These are phyloP conservation scores for Phlegmacium glaucopus DNA, from an alignment of 768 basidiomycete genomes.

Conservation along the genomic window DNA sequence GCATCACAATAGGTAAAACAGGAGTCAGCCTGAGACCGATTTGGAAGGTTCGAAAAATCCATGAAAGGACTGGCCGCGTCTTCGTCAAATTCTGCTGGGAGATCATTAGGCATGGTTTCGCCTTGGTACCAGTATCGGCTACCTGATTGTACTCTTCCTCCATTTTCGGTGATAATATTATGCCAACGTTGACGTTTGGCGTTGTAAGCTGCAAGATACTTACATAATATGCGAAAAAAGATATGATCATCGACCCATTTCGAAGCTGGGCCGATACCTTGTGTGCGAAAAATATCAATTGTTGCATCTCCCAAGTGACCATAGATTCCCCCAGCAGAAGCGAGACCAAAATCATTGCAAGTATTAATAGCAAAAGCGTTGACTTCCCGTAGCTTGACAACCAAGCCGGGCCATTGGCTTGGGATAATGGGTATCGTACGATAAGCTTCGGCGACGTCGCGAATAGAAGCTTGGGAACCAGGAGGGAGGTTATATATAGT, in stretches of 20 bases:
- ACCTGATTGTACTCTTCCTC: slow-evolving; percentile 6
- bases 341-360: too few relatives aligned
- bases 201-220: slow-evolving; percentile 25
- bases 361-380: too few relatives aligned
- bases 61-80: slow-evolving; percentile 13
- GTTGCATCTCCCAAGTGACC: too few relatives aligned
- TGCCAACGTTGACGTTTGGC: slow-evolving; percentile 4
- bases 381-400: slow-evolving; percentile 15
- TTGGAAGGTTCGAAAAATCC: slow-evolving; percentile 19
- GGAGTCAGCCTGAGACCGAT: neutral
- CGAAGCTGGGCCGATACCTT: slow-evolving; percentile 11
- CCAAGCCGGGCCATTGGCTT: slow-evolving; percentile 32
- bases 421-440: slow-evolving; percentile 25
- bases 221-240: slow-evolving; percentile 21
- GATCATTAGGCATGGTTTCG: slow-evolving; percentile 7
- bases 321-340: too few relatives aligned
- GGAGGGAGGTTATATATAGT: slow-evolving; percentile 32
- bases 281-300: too few relatives aligned
- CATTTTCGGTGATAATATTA: slow-evolving; percentile 6
- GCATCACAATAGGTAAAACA: too few relatives aligned
- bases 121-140: slow-evolving; percentile 14
- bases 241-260: slow-evolving; percentile 32
- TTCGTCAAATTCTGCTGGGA: slow-evolving; percentile 30
- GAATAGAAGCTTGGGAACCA: slow-evolving; percentile 30
- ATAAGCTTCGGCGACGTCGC: slow-evolving; percentile 39